Evolutionary conservation across 306 rosid species (phyloP), one percentile per base, ranked within the genome.

Genomic region (Adenanthera pavonina): DNA sequence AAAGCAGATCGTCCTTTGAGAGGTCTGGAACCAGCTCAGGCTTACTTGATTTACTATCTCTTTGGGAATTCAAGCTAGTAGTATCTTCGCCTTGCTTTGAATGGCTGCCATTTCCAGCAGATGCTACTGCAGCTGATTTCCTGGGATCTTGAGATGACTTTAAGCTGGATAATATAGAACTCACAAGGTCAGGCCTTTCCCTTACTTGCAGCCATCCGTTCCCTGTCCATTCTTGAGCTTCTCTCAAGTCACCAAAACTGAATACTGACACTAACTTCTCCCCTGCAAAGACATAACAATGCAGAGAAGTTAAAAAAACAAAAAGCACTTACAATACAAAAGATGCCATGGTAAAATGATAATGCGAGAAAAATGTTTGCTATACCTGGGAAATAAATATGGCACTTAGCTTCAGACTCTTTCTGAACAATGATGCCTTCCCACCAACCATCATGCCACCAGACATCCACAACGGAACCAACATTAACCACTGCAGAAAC

Each of bases 371-470:
- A 33, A 61, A 1, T 12, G 30, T 9, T 0, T 44, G 12, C 7
- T 78, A 16, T 61, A 95, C 99, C 99, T 87, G 95, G 97, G 72
- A 90, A 93, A 90, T 88, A 90, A 64, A 95, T 89, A 20, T 75
- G 87, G 35, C 83, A 77, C 74, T 64, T 85, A 33, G 88, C 84
- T 64, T 88, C 94, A 3, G 80, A 74, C 64, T 87, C 92, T 76
- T 80, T 93, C 53, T 38, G 81, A 71, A 95, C 74, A 47, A 93
- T 67, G 8, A 95, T 82, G 82, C 99, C 99, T 86, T 95, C 99
- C 99, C 99, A 95, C 99, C 99, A 95, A 36, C 97, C 97, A 76
- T 93, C 94, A 65, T 93, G 88, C 95, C 92, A 60, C 99, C 97
- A 93, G 19, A 83, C 95, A 81, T 95, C 99, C 1, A 95, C 97